Evolutionary conservation across 1,284 basidiomycete species (phyloP).

Genomic region (Heterobasidion annosum): DNA sequence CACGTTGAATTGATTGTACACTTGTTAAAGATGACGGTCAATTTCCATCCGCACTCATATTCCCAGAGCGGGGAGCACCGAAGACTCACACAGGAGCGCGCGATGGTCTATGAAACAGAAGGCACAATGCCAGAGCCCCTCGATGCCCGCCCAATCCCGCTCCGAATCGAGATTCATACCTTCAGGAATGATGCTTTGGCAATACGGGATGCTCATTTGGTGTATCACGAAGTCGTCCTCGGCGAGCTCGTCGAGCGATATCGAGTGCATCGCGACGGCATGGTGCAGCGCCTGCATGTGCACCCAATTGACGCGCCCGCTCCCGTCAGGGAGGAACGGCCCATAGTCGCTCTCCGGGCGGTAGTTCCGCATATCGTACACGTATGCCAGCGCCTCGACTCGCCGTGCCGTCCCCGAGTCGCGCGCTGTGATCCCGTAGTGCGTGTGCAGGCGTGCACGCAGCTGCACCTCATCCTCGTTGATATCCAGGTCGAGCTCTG

Average conservation of each 20-base stretch:
- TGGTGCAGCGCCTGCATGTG: constrained; percentile 51
- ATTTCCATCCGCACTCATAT: neutral
- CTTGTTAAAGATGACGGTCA: constrained; percentile 24
- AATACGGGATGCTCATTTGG: constrained; percentile 44
- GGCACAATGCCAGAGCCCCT: constrained; percentile 48
- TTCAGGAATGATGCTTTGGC: constrained; percentile 37
- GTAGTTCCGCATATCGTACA: constrained; percentile 55
- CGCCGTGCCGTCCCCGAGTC: constrained; percentile 26
- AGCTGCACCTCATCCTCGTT: constrained; percentile 22
- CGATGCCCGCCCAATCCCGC: constrained; percentile 57
- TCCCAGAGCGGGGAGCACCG: neutral
- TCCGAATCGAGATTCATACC: constrained; percentile 26
- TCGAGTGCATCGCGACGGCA: constrained; percentile 40
- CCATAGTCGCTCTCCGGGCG: constrained; percentile 41
- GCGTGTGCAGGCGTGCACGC: constrained; percentile 39
- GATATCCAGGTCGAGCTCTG: neutral
- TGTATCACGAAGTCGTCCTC: constrained; percentile 27
- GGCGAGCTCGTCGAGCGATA: constrained; percentile 25
- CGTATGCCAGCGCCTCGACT: constrained; percentile 37
- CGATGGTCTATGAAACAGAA: constrained; percentile 65
- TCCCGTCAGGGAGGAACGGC: constrained; percentile 37
- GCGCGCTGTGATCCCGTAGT: constrained; percentile 39
- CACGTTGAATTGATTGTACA: constrained; percentile 39
- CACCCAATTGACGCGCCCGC: constrained; percentile 47
- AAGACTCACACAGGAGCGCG: constrained; percentile 43